These are phyloP conservation scores for Hypoxylon lenormandii DNA, from an alignment of 495 filamentous ascomycete species.

Conservation along the genomic window DNA sequence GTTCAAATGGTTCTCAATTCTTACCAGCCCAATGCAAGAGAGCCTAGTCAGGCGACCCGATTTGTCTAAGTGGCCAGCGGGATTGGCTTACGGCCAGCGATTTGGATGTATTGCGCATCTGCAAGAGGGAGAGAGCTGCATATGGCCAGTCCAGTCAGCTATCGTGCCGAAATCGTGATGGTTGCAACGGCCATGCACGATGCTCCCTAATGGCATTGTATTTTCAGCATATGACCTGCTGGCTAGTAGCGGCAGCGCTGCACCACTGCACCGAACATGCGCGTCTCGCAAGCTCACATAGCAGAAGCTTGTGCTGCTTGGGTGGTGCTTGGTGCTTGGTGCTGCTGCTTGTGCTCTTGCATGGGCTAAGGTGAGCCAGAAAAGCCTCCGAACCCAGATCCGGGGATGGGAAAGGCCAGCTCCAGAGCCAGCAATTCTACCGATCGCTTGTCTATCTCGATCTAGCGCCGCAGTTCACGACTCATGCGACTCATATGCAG, in stretches of 20 bases:
- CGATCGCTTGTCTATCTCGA: slow-evolving; percentile 41
- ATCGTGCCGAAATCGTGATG: slow-evolving; percentile 47
- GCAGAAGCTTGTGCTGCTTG: no score
- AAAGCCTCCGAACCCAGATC: slow-evolving; percentile 47
- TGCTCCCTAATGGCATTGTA: slow-evolving; percentile 47
- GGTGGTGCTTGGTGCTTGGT: no score
- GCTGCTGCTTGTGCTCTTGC: slow-evolving; percentile 44
- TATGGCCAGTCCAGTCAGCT: slow-evolving; percentile 51
- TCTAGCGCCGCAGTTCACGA: slow-evolving; percentile 39
- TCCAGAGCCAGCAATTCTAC: slow-evolving; percentile 41
- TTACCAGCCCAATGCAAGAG: slow-evolving; percentile 49
- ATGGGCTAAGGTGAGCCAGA: slow-evolving; percentile 44
- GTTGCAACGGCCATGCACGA: slow-evolving; percentile 53
- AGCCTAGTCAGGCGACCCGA: slow-evolving; percentile 53
- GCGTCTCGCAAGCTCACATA: slow-evolving; percentile 42
- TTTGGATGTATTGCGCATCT: slow-evolving; percentile 50
- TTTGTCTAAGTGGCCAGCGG: slow-evolving; percentile 52
- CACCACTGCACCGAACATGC: slow-evolving; percentile 22
- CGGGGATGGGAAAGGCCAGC: slow-evolving; percentile 35
- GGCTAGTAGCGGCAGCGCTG: slow-evolving; percentile 40
- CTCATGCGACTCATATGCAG: slow-evolving; percentile 33
- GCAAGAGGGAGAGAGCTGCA: slow-evolving; percentile 50
- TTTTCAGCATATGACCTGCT: slow-evolving; percentile 51
- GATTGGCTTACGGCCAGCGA: slow-evolving; percentile 50
- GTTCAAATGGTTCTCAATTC: slow-evolving; percentile 46